Percentiles rank a stretch among this genome's conserved stretches.
Evolutionary conservation across 1,284 basidiomycete species (phyloP).

Genomic region (Ganoderma sinense): DNA sequence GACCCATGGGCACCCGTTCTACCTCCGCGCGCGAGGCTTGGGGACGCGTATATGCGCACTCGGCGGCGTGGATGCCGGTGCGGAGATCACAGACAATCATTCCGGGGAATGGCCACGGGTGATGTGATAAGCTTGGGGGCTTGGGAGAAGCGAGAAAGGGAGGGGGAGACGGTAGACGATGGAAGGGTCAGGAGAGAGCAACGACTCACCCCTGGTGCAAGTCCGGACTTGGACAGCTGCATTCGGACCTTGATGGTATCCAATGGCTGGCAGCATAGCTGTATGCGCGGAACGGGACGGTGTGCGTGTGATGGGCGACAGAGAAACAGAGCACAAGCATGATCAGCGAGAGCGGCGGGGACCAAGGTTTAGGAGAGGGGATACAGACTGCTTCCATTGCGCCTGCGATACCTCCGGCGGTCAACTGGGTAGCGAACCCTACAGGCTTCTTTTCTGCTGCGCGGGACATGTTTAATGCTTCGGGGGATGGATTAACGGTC

Average conservation of each 20-base stretch:
- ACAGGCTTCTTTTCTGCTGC: slow-evolving; percentile 73
- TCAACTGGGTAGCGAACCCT: slow-evolving; percentile 89
- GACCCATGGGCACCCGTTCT: slow-evolving; percentile 11
- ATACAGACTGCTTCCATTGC: slow-evolving; percentile 87
- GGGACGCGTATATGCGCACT: neutral
- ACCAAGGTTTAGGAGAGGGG: neutral
- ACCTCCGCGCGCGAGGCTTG: slow-evolving; percentile 11
- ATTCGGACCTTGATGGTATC: slow-evolving; percentile 99
- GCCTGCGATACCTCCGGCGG: slow-evolving; percentile 91
- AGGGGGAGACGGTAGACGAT: slow-evolving; percentile 2
- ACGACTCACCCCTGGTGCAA: slow-evolving; percentile 78
- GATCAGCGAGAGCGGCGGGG: neutral
- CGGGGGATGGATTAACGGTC: neutral
- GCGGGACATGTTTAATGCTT: slow-evolving; percentile 59
- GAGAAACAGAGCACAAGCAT: neutral
- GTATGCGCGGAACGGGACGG: slow-evolving; percentile 6
- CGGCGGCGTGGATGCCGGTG: neutral
- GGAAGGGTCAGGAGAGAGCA: neutral
- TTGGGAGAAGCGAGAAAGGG: neutral
- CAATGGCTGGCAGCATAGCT: slow-evolving; percentile 85
- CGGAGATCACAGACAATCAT: neutral
- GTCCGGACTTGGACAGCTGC: slow-evolving; percentile 90
- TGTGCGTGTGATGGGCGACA: neutral
- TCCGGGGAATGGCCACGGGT: neutral
- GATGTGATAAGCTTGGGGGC: neutral